Evolutionary conservation across 2,329 filamentous ascomycete genomes (phyloP), one percentile per base, ranked within the genome.

Genomic region (Basipetospora chlamydospora): DNA sequence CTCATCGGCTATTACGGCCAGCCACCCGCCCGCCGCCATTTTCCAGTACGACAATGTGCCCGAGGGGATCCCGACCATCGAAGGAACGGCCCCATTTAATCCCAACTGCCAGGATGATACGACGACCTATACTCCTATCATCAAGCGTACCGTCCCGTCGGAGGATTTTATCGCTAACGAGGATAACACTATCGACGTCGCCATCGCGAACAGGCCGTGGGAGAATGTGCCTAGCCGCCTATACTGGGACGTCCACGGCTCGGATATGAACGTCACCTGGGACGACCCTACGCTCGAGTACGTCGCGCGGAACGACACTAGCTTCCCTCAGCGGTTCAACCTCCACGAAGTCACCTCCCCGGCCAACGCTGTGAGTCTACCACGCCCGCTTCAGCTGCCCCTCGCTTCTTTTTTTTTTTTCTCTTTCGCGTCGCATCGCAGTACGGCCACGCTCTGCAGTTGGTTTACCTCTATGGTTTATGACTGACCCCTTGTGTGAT

Each of bases 221-320:
- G 37, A 44, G 9, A 37, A 41, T 43, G 41, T 41, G 42, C 39
- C 40, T 38, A 43, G 41, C 42, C 41, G 37, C 42, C 41, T 44
- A 34, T 44, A 47, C 44, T 59, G 56, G 56, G 49, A 50, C 26
- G 50, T 59, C n/a, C 51, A 56, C 26, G 46, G 47, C 21, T 47
- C 49, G 12, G 35, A 49, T 5, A 55, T 63, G 34, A 48, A 54
- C 16, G 50, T 61, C 5, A 47, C 57, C 20, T 64, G 61, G 61
- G 50, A 54, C 28, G 50, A 57, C 22, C 61, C 61, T 0, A 55
- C 57, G 6, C 49, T 63, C 3, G 46, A 42, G 30, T 49, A 47
- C 37, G 15, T 48, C 30, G 39, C 40, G 21, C 41, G 46, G 15
- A 38, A 40, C 25, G 39, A 46, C 31, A 35, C 41, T 11, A 32